These are phyloP conservation scores for Perkinsus olseni DNA, from an alignment of 169 alveolate genomes.

Conservation along the genomic window DNA sequence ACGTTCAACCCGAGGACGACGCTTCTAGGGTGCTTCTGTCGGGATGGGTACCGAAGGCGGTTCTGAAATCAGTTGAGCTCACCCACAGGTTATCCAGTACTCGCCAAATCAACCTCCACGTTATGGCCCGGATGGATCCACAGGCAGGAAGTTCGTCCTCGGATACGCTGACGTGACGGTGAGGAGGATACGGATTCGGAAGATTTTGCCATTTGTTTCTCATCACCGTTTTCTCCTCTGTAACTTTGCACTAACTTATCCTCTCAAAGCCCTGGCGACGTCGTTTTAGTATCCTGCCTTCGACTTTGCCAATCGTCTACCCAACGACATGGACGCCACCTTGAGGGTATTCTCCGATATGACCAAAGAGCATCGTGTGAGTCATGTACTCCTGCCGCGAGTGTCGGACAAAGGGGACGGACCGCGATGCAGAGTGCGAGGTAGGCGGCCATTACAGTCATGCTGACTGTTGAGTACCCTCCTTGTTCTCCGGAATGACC, in stretches of 20 bases:
- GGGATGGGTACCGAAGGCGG: not conserved
- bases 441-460: not conserved
- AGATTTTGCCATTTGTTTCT: no score
- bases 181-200: not conserved
- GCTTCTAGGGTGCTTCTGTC: not conserved
- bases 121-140: not conserved
- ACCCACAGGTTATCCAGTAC: not conserved
- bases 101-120: not conserved
- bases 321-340: not conserved
- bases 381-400: not conserved
- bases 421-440: not conserved
- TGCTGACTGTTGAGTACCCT: no score
- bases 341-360: not conserved
- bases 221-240: no score
- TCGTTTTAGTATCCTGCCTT: not conserved
- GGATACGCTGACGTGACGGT: not conserved
- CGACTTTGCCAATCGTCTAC: not conserved
- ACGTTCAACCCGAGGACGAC: not conserved
- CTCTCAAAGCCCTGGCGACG: no score
- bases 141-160: not conserved
- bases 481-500: no score
- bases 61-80: not conserved
- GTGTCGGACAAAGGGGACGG: not conserved
- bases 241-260: no score
- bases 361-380: not conserved